phyloP scores from a whole-genome alignment of 2,329 filamentous ascomycete species.

The Neonectria faginata region DNA sequence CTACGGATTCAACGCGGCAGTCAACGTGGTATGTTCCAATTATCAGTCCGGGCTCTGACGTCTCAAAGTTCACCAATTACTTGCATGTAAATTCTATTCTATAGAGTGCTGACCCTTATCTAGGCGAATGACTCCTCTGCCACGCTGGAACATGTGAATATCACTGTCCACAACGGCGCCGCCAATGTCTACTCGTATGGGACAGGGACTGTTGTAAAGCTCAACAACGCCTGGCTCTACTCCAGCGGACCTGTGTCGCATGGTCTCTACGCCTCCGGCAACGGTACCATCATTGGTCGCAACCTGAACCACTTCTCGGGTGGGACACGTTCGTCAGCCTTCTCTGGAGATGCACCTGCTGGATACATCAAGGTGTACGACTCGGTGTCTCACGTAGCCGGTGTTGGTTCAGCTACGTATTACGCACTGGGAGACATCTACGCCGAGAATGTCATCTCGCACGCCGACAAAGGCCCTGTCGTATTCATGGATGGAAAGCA shows the following conservation, averaged over 20 bases:
- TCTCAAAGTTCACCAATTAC: too few species aligned
- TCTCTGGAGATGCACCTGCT: slow-evolving; percentile 21
- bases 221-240: slow-evolving; percentile 25
- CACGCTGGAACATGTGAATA: slow-evolving; percentile 21
- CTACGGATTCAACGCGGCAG: slow-evolving; percentile 25
- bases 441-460: slow-evolving; percentile 26
- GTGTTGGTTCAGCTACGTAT: slow-evolving; percentile 23
- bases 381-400: slow-evolving; percentile 17
- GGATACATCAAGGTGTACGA: slow-evolving; percentile 24
- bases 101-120: not conserved
- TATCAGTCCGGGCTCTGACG: not conserved
- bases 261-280: slow-evolving; percentile 23
- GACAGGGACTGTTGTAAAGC: slow-evolving; percentile 12
- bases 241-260: slow-evolving; percentile 22
- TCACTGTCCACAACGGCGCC: slow-evolving; percentile 26
- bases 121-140: slow-evolving; percentile 24
- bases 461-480: slow-evolving; percentile 19
- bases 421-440: slow-evolving; percentile 25
- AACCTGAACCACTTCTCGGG: slow-evolving; percentile 25
- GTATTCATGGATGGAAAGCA: slow-evolving; percentile 22
- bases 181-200: slow-evolving; percentile 27
- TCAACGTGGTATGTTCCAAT: slow-evolving; percentile 20
- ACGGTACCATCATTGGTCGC: slow-evolving; percentile 26
- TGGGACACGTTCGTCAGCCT: slow-evolving; percentile 20
- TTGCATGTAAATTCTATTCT: too few species aligned